Percentiles rank a stretch among this genome's conserved stretches.
Conservation (phyloP, 2,329 filamentous ascomycete species). For the Verticillium isaacii region DNA sequence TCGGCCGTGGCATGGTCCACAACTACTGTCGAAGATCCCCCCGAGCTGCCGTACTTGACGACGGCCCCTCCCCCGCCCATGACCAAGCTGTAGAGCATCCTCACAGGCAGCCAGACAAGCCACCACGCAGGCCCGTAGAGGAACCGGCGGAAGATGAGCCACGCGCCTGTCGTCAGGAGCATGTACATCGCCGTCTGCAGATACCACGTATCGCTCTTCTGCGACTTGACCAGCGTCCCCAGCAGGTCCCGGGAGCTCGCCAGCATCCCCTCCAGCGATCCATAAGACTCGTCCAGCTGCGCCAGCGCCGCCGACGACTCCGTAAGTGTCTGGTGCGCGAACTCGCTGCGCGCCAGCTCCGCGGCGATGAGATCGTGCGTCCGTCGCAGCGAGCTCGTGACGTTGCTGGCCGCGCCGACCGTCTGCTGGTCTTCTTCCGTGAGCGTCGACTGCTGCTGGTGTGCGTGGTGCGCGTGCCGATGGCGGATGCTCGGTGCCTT, state of each 20-base stretch:
- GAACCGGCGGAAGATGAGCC: conserved; percentile 80
- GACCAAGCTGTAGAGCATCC: conserved; percentile 55
- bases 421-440: conserved; percentile 68
- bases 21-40: conserved; percentile 17
- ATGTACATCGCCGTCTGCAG: conserved; percentile 85
- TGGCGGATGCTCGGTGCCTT: conserved; percentile 20
- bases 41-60: conserved; percentile 26
- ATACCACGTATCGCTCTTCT: conserved; percentile 98
- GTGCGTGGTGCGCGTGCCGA: conserved; percentile 25
- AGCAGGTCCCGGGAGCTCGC: conserved; percentile 70
- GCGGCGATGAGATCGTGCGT: conserved; percentile 83
- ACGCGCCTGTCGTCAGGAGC: conserved; percentile 69
- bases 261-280: conserved; percentile 71
- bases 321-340: conserved; percentile 82
- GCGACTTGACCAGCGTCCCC: conserved; percentile 72
- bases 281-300: conserved; percentile 77
- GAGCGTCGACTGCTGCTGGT: conserved; percentile 28
- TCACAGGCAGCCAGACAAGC: conserved; percentile 80
- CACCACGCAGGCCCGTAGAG: conserved; percentile 89
- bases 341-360: conserved; percentile 81
- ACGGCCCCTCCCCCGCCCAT: conserved; percentile 51
- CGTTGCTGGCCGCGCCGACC: conserved; percentile 72
- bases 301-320: conserved; percentile 80
- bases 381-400: conserved; percentile 76
- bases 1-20: conserved; percentile 20